Evolutionary conservation across 2,329 filamentous ascomycete species (phyloP).

Genomic region (Aureobasidium melanogenum): DNA sequence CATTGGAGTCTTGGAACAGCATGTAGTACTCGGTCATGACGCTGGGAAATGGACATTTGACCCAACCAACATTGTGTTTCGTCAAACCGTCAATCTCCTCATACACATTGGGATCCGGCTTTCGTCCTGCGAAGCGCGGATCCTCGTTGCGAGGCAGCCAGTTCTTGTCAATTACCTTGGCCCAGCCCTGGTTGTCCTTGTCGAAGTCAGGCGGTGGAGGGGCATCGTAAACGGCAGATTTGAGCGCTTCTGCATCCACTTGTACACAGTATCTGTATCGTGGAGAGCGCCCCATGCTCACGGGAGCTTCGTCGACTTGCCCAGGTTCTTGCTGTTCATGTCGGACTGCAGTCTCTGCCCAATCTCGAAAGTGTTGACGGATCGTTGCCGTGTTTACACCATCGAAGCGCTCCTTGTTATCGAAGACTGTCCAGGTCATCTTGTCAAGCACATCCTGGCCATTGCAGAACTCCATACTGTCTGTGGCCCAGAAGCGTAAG

Average conservation of each 20-base stretch:
- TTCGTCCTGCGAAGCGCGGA: background rate
- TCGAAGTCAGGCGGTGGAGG: constrained; percentile 4
- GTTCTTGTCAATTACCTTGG: constrained; percentile 14
- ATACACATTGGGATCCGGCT: background rate
- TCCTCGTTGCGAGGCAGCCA: background rate
- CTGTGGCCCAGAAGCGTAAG: background rate
- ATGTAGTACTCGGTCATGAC: constrained; percentile 9
- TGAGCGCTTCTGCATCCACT: constrained; percentile 13
- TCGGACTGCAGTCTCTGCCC: constrained; percentile 2
- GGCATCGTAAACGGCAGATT: constrained; percentile 4
- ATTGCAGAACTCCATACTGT: constrained; percentile 9
- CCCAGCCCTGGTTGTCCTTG: background rate
- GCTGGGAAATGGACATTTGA: constrained; percentile 6
- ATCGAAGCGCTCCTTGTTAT: constrained; percentile 13
- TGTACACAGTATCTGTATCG: constrained; percentile 13
- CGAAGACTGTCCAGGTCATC: constrained; percentile 14
- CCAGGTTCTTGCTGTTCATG: constrained; percentile 10
- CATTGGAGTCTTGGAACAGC: no score
- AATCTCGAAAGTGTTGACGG: constrained; percentile 12
- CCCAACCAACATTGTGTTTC: constrained; percentile 12
- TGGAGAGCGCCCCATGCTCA: constrained; percentile 1
- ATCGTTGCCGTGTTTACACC: constrained; percentile 4
- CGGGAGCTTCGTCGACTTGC: background rate
- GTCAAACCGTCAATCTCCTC: background rate
- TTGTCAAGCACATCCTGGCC: constrained; percentile 11